A percentile compares a stretch with the other conserved stretches of the same genome.
These are phyloP conservation scores for Cladophialophora psammophila DNA, from an alignment of 2,329 filamentous ascomycete genomes.

Conservation along the genomic window DNA sequence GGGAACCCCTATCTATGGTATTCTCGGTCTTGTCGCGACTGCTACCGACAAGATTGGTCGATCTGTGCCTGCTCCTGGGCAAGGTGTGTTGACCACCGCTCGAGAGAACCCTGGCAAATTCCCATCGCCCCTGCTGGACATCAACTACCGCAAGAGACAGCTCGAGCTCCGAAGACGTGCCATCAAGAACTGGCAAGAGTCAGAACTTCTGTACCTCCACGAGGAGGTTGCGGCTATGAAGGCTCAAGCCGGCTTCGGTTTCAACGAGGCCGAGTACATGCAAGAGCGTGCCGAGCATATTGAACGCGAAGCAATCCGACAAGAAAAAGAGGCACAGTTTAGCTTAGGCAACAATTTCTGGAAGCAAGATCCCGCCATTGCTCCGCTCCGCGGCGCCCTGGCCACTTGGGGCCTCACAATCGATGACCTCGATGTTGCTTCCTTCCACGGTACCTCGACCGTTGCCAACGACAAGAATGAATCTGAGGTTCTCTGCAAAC, in stretches of 20 bases:
- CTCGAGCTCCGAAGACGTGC: slow-evolving; percentile 92
- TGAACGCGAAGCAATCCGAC: slow-evolving; percentile 82
- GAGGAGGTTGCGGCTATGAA: slow-evolving; percentile 94
- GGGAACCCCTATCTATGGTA: slow-evolving; percentile 97
- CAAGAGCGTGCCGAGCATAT: slow-evolving; percentile 86
- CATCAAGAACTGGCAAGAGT: slow-evolving; percentile 96
- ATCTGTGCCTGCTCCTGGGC: slow-evolving; percentile 92
- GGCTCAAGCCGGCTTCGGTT: slow-evolving; percentile 71
- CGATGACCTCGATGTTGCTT: slow-evolving; percentile 92
- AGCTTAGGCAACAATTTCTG: slow-evolving; percentile 99
- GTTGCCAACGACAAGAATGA: slow-evolving; percentile 99
- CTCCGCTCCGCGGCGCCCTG: slow-evolving; percentile 91
- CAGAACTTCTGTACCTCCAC: slow-evolving; percentile 88
- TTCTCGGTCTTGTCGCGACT: slow-evolving; percentile 90
- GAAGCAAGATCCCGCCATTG: slow-evolving; percentile 93
- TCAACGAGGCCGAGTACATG: slow-evolving; percentile 84
- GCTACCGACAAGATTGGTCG: slow-evolving; percentile 99
- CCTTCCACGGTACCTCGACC: slow-evolving; percentile 98
- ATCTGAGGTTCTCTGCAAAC: slow-evolving; percentile 94
- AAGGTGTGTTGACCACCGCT: slow-evolving; percentile 95
- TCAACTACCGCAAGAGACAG: slow-evolving; percentile 95
- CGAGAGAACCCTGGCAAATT: slow-evolving; percentile 90
- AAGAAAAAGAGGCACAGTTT: slow-evolving; percentile 90
- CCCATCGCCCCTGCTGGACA: slow-evolving; percentile 93
- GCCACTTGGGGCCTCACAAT: slow-evolving; percentile 98